Evolutionary conservation across 2,329 filamentous ascomycete genomes (phyloP).

Genomic region (Trichocomaceae sp.): DNA sequence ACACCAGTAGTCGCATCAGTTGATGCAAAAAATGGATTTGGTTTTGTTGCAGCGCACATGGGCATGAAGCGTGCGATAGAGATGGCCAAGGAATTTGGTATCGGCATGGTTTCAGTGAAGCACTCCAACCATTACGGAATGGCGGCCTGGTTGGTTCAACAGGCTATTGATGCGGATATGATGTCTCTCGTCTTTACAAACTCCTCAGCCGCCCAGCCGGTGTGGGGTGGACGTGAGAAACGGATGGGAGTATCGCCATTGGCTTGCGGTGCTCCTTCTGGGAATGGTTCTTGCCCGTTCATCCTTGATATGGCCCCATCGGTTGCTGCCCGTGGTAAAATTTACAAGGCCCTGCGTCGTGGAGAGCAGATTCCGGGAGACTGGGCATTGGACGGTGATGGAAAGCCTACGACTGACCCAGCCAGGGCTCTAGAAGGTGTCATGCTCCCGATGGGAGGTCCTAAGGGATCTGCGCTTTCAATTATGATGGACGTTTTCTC

Average conservation of each 20-base stretch:
- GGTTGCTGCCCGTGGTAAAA: conserved; percentile 40
- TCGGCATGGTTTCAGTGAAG: conserved; percentile 68
- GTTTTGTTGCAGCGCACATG: conserved; percentile 61
- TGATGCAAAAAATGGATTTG: conserved; percentile 64
- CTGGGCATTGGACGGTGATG: conserved; percentile 70
- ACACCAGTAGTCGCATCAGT: conserved; percentile 67
- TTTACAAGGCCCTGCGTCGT: conserved; percentile 38
- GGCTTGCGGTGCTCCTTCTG: conserved; percentile 60
- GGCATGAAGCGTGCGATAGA: conserved; percentile 63
- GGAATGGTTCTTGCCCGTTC: conserved; percentile 53
- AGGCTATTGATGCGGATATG: conserved; percentile 65
- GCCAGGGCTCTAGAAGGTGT: conserved; percentile 64
- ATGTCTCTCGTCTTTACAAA: conserved; percentile 66
- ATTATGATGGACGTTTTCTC: conserved; percentile 91
- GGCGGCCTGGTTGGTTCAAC: conserved; percentile 71
- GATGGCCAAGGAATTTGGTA: conserved; percentile 58
- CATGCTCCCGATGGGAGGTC: conserved; percentile 79
- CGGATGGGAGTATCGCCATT: conserved; percentile 69
- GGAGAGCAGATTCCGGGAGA: conserved; percentile 42
- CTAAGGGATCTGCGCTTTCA: conserved; percentile 68
- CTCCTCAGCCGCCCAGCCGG: conserved; percentile 64
- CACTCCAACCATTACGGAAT: conserved; percentile 80
- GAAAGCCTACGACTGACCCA: conserved; percentile 62
- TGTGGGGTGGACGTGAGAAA: conserved; percentile 61
- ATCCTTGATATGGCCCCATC: conserved; percentile 43